Conservation (phyloP, 495 filamentous ascomycete species). For the Xylaria nigripes region DNA sequence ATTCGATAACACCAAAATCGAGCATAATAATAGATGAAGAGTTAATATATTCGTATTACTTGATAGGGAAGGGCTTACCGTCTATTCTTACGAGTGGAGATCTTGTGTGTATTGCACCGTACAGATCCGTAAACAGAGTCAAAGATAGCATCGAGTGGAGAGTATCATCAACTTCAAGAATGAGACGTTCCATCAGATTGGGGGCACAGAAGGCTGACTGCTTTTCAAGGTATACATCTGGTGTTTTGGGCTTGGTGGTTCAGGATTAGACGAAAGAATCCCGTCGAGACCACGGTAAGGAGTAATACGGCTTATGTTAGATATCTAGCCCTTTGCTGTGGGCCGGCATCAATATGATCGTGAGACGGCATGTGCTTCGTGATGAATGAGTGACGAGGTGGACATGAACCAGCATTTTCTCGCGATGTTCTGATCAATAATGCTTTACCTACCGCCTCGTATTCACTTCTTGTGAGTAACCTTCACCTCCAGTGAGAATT, state of each 20-base stretch:
- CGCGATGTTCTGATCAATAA: not conserved
- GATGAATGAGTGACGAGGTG: constrained; percentile 14
- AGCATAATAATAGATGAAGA: not conserved
- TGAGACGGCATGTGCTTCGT: constrained; percentile 7
- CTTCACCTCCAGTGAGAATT: not conserved
- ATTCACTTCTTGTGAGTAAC: no score
- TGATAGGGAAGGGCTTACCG: constrained; percentile 15
- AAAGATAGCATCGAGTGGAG: constrained; percentile 17
- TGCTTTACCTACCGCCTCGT: no score
- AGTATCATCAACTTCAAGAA: constrained; percentile 18
- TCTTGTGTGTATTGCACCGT: constrained; percentile 13
- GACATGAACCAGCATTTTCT: not conserved
- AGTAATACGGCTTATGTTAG: not conserved
- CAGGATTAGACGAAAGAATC: constrained; percentile 7
- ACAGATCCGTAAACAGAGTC: not conserved
- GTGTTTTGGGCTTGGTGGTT: constrained; percentile 8
- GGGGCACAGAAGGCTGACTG: constrained; percentile 5
- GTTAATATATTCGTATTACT: not conserved
- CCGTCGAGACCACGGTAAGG: constrained; percentile 13
- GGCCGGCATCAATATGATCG: not conserved
- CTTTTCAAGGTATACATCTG: constrained; percentile 19
- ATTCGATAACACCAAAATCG: not conserved
- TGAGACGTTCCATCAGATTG: constrained; percentile 12
- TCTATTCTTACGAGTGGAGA: constrained; percentile 21
- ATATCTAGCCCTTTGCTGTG: not conserved